Base-by-base conservation (phyloP, 1,284 basidiomycete genomes). In the Puccinia coronata region DNA sequence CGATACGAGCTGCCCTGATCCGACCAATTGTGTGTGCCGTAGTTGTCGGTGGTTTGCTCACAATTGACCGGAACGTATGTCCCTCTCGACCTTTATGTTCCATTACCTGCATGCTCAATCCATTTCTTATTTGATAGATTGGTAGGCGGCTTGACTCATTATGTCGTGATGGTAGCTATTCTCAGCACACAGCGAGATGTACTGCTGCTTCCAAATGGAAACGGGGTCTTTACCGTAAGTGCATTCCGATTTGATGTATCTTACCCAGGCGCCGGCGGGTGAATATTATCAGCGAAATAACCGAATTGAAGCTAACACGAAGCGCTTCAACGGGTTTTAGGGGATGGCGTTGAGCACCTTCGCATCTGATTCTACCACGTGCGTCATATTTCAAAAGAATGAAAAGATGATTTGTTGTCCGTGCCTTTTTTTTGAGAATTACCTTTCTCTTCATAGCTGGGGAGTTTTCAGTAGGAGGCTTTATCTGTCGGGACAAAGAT, bases 1-100 rank as follows among this genome's bases (percentile, higher is more conserved):
- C 4, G 51, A 36, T 11, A 6, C n/a, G 25, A 67, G 41, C 39
- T 1, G 49, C 51, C 12, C 41, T 47, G 36, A 39, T 28, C 36
- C 31, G 23, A 9, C 9, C 53, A 67, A 5, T 63, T 69, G 9
- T n/a, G 63, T 34, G 2, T 69, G 11, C 16, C 9, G 25, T 71
- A 79, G 77, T 43, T 71, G 51, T 69, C 49, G 18, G 67, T 71
- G n/a, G 77, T 79, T 57, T 55, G 49, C 23, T 59, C 61, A n/a
- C 77, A 79, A 59, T n/a, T 79, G 51, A 41, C 20, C 43, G 77
- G 77, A 71, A 79, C 77, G 77, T 79, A 49, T 70, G 77, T 36
- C 12, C 34, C 47, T 41, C 36, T 3, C 43, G 20, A 41, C 20
- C 2, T 36, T 12, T 57, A 67, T 41, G 0, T 43, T 16, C 25